phyloP scores from a whole-genome alignment of 2,329 filamentous ascomycete species.

The Microthyrium microscopicum region DNA sequence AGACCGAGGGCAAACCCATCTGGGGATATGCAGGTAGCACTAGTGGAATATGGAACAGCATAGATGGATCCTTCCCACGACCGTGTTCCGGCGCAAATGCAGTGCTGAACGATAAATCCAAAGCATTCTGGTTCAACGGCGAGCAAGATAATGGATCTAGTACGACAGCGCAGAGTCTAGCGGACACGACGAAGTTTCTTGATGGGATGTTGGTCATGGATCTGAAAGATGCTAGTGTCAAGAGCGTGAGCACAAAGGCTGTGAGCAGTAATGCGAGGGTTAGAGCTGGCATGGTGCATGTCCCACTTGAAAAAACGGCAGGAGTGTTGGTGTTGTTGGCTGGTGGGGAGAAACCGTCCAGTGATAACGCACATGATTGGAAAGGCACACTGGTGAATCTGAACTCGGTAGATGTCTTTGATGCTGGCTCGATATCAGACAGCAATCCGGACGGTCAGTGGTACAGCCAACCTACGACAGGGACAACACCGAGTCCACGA shows the following conservation, averaged over 20 bases:
- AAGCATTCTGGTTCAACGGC: conserved; percentile 1
- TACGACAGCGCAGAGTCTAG: not conserved
- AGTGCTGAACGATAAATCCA: not conserved
- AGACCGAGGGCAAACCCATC: not conserved
- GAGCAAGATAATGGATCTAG: not conserved
- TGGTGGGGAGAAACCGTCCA: not conserved
- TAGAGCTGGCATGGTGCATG: not conserved
- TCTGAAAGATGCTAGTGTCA: not conserved
- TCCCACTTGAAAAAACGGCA: not conserved
- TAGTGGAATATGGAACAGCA: not conserved
- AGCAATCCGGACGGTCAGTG: conserved; percentile 20
- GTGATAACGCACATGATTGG: conserved; percentile 2
- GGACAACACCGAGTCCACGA: conserved; percentile 24
- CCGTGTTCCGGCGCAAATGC: not conserved
- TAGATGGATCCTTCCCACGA: not conserved
- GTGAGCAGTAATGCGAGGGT: not conserved
- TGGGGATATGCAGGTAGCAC: conserved; percentile 1
- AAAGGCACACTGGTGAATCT: conserved; percentile 15
- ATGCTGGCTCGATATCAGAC: conserved; percentile 20
- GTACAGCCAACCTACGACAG: conserved; percentile 26
- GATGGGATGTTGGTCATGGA: conserved; percentile 1
- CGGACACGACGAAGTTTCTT: not conserved
- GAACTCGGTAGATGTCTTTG: conserved; percentile 24
- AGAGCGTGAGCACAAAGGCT: not conserved
- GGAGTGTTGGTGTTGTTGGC: not conserved